Percentiles rank a stretch among this genome's conserved stretches.
These are phyloP conservation scores for Elongisporangium anandrum DNA, from an alignment of 352 stramenopile genomes.

Conservation along the genomic window DNA sequence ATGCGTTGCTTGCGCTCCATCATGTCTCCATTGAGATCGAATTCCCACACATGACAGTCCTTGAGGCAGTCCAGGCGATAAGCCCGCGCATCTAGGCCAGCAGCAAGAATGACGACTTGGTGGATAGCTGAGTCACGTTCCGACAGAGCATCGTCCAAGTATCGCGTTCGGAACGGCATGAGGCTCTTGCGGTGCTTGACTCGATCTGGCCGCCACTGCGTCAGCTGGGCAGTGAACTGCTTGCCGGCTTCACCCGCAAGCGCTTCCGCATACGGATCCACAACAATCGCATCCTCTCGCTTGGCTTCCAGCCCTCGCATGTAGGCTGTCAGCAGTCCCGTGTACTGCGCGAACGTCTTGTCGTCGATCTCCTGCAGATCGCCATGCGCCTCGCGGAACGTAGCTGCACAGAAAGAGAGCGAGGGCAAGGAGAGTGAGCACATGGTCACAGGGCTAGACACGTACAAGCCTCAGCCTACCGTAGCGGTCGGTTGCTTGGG, in stretches of 20 bases:
- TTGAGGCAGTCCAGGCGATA: slow-evolving; percentile 36
- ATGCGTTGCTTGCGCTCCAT: slow-evolving; percentile 40
- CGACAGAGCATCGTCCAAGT: slow-evolving; percentile 46
- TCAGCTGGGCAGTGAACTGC: slow-evolving; percentile 10
- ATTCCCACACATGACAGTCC: slow-evolving; percentile 41
- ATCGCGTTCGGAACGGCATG: slow-evolving; percentile 33
- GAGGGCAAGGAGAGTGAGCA: not conserved
- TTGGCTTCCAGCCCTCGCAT: slow-evolving; percentile 31
- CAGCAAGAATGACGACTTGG: slow-evolving; percentile 47
- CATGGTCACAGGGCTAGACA: not conserved
- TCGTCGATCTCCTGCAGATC: not conserved
- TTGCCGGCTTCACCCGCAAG: slow-evolving; percentile 24
- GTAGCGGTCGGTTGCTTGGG: not conserved
- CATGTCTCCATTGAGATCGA: slow-evolving; percentile 37
- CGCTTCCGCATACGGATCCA: slow-evolving; percentile 41
- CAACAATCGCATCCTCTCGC: slow-evolving; percentile 28
- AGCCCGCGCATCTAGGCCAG: slow-evolving; percentile 41
- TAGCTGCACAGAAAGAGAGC: not conserved
- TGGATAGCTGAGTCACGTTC: slow-evolving; percentile 29
- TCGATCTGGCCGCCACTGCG: slow-evolving; percentile 12
- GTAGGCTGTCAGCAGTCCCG: slow-evolving; percentile 32
- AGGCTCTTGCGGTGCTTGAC: slow-evolving; percentile 18
- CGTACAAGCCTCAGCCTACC: not conserved
- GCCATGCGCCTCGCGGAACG: not conserved
- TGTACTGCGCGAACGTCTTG: slow-evolving; percentile 30